phyloP scores from a whole-genome alignment of 2,329 filamentous ascomycete genomes.

The Trichoderma breve region DNA sequence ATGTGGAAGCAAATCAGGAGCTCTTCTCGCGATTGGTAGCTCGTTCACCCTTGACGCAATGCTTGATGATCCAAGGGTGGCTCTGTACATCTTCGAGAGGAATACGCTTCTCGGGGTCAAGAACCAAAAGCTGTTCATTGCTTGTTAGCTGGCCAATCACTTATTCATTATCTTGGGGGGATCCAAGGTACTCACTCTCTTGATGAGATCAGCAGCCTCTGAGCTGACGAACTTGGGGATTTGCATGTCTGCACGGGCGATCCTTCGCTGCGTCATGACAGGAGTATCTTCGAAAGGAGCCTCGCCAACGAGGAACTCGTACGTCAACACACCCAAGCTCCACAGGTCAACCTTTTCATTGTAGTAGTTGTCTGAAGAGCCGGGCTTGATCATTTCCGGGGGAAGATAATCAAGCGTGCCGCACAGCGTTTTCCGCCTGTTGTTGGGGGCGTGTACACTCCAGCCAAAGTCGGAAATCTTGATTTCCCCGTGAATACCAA shows the following conservation, averaged over 20 bases:
- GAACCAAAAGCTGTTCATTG: constrained; percentile 68
- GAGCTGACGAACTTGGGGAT: constrained; percentile 86
- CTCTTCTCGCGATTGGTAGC: constrained; percentile 50
- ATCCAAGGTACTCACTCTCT: constrained; percentile 62
- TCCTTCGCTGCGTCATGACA: constrained; percentile 89
- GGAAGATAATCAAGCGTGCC: constrained; percentile 96
- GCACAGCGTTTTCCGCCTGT: constrained; percentile 90
- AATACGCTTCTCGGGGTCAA: constrained; percentile 92
- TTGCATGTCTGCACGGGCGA: constrained; percentile 85
- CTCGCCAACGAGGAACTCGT: constrained; percentile 94
- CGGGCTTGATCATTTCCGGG: constrained; percentile 91
- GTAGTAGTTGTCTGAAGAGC: constrained; percentile 81
- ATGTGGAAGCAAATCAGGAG: constrained; percentile 24
- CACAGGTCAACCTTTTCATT: constrained; percentile 95
- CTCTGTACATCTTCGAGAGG: constrained; percentile 82
- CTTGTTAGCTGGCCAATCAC: constrained; percentile 25
- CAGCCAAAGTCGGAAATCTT: constrained; percentile 98
- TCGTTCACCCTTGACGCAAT: constrained; percentile 70
- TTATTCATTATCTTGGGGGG: not conserved
- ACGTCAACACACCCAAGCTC: constrained; percentile 91
- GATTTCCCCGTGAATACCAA: constrained; percentile 91
- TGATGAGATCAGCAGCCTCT: constrained; percentile 90
- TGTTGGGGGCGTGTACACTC: constrained; percentile 97
- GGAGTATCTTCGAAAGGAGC: constrained; percentile 96
- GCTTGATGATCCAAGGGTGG: constrained; percentile 96